Conservation (phyloP, 2,329 filamentous ascomycete species). For the Decorospora gaudefroyi region DNA sequence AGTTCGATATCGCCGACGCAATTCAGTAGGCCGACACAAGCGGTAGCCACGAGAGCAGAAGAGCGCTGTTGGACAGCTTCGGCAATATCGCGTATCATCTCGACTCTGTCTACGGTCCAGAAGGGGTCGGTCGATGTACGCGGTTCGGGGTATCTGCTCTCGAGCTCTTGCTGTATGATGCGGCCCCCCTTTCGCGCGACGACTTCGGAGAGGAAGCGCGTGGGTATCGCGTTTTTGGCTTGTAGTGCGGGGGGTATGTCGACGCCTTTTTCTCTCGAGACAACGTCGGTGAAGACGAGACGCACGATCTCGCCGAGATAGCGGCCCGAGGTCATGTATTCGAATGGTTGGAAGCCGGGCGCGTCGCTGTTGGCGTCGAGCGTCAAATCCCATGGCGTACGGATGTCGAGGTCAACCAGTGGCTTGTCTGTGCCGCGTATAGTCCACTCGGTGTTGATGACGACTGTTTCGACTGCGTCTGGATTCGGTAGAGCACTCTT, state of each 20-base stretch:
- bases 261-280: constrained; percentile 47
- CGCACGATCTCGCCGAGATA: constrained; percentile 78
- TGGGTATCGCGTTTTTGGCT: constrained; percentile 67
- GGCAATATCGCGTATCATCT: constrained; percentile 67
- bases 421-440: constrained; percentile 75
- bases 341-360: constrained; percentile 79
- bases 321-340: constrained; percentile 81
- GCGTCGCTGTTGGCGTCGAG: constrained; percentile 69
- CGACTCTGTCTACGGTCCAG: constrained; percentile 67
- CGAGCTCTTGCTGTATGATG: constrained; percentile 43
- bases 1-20: constrained; percentile 68
- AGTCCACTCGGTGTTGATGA: constrained; percentile 84
- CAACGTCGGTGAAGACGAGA: constrained; percentile 70
- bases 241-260: constrained; percentile 60
- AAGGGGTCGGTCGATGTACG: constrained; percentile 43
- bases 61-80: constrained; percentile 72
- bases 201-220: constrained; percentile 72
- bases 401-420: constrained; percentile 64
- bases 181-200: constrained; percentile 53
- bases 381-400: constrained; percentile 71
- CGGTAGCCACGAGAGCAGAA: constrained; percentile 73
- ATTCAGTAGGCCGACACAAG: constrained; percentile 69
- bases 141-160: constrained; percentile 60
- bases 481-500: constrained; percentile 46
- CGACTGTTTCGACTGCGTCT: constrained; percentile 62